phyloP scores from a whole-genome alignment of 345 rosid species.

The Bruguiera gymnorhiza region DNA sequence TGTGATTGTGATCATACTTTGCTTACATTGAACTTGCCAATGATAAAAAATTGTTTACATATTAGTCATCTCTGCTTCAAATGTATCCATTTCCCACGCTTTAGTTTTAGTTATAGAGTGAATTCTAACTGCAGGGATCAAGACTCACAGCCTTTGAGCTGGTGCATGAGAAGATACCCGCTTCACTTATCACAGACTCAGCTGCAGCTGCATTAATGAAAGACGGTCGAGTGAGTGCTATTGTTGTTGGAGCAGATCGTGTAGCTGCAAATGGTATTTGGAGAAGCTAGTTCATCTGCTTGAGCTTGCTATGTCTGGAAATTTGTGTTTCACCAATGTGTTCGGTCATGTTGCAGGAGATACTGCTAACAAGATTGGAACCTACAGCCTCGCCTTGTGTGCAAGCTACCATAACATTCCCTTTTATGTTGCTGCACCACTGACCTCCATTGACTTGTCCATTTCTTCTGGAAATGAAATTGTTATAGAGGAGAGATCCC shows the following conservation, averaged over 20 bases:
- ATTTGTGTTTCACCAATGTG: background rate
- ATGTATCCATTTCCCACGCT: no score
- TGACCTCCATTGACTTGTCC: conserved; percentile 77
- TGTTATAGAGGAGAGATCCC: conserved; percentile 74
- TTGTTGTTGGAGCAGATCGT: conserved; percentile 93
- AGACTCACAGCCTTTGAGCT: conserved; percentile 95
- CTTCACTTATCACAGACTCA: conserved; percentile 85
- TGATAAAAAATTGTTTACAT: background rate
- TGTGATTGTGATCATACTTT: background rate
- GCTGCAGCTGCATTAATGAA: conserved; percentile 95
- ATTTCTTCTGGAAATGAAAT: conserved; percentile 76
- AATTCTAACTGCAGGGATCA: conserved; percentile 57
- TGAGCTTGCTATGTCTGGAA: conserved; percentile 5
- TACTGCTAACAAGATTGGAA: conserved; percentile 97
- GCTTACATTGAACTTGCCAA: background rate
- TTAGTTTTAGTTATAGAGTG: background rate
- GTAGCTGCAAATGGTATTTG: conserved; percentile 80
- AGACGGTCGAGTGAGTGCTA: conserved; percentile 66
- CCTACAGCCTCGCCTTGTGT: conserved; percentile 85
- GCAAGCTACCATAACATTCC: conserved; percentile 69
- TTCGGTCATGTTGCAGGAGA: conserved; percentile 50
- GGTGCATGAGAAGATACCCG: conserved; percentile 84
- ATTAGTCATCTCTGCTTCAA: no score
- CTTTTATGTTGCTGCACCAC: conserved; percentile 87
- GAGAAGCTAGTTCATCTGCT: conserved; percentile 11